Conservation (phyloP, 306 rosid genomes). For the Corylus americana region DNA sequence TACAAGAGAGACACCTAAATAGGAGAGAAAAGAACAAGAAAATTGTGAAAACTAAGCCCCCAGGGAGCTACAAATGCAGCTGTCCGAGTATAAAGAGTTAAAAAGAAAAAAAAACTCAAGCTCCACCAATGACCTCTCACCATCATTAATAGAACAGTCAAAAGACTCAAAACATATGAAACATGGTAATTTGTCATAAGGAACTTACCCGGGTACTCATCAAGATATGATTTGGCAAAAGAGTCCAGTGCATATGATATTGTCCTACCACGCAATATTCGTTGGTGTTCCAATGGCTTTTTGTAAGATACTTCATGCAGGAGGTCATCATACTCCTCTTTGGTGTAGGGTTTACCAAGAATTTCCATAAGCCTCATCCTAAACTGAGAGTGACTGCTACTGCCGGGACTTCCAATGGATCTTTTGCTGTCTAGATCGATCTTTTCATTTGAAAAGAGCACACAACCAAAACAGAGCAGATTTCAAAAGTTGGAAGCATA, state of each 20-base stretch:
- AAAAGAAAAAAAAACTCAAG: too few relatives aligned
- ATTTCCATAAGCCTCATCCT: constrained; percentile 53
- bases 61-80: too few relatives aligned
- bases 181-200: not conserved
- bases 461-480: constrained; percentile 1
- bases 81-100: too few relatives aligned
- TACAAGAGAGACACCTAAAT: too few relatives aligned
- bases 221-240: constrained; percentile 50
- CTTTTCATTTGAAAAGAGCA: constrained; percentile 34
- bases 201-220: constrained; percentile 55
- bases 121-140: too few relatives aligned
- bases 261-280: constrained; percentile 38
- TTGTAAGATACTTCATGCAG: constrained; percentile 12
- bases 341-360: constrained; percentile 58
- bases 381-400: constrained; percentile 32
- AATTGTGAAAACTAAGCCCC: too few relatives aligned
- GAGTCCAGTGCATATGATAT: constrained; percentile 25
- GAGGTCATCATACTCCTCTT: constrained; percentile 27
- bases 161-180: not conserved
- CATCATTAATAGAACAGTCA: not conserved
- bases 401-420: constrained; percentile 9
- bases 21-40: too few relatives aligned
- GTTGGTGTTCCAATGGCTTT: constrained; percentile 27
- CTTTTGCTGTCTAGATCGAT: constrained; percentile 24
- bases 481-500: constrained; percentile 1